Percentiles rank a stretch among this genome's conserved stretches.
Evolutionary conservation across 306 rosid species (phyloP).

Genomic region (Ceratonia siliqua): DNA sequence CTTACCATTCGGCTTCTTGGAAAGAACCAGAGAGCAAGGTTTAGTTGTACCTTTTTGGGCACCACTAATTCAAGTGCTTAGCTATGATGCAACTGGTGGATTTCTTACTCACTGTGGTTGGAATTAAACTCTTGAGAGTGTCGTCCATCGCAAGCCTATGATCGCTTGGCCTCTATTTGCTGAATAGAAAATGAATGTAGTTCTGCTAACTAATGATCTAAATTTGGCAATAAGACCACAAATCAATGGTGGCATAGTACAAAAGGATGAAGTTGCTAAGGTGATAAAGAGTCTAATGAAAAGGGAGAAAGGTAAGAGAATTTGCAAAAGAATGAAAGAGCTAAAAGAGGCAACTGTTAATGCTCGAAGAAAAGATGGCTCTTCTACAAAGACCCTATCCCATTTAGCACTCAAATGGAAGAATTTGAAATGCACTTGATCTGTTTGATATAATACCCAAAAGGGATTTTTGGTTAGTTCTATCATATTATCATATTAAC

Average conservation of each 20-base stretch:
- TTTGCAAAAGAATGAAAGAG: neutral
- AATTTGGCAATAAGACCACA: conserved; percentile 26
- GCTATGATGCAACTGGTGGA: neutral
- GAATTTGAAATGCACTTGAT: no score
- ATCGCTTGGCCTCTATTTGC: conserved; percentile 5
- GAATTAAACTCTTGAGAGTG: neutral
- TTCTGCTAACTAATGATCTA: neutral
- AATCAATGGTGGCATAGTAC: neutral
- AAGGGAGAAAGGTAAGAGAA: no score
- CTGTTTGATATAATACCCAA: no score
- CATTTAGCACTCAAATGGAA: conserved; percentile 18
- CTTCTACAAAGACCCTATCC: neutral
- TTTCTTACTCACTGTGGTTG: neutral
- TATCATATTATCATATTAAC: no score
- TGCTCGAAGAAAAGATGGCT: neutral
- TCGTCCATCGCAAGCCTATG: neutral
- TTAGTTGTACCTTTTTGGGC: neutral
- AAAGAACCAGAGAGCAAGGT: neutral
- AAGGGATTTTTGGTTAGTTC: no score
- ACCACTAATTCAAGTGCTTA: neutral
- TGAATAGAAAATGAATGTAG: conserved; percentile 17
- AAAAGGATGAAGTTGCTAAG: neutral
- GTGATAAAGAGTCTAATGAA: neutral
- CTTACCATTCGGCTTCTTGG: neutral
- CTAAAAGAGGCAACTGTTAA: neutral